Evolutionary conservation across 73 alveolate genomes (phyloP).

Genomic region (Paramecium sexaurelia): DNA sequence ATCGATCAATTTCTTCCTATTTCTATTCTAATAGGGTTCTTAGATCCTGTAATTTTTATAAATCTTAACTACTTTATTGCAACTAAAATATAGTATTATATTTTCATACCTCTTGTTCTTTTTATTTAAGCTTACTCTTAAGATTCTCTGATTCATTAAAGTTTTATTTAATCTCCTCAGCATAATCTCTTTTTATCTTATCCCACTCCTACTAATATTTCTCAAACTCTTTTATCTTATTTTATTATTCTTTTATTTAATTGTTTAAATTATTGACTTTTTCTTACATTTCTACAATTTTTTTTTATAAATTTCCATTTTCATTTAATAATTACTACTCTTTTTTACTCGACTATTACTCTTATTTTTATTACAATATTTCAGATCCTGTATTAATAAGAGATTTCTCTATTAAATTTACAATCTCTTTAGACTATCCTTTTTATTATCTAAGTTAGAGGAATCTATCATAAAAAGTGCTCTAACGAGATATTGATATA

Average conservation of each 20-base stretch:
- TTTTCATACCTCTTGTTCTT: conserved; percentile 1
- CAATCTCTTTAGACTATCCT: background rate
- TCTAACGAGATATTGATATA: background rate
- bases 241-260: background rate
- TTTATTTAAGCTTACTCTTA: background rate
- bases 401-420: conserved; percentile 11
- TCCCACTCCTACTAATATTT: conserved; percentile 29
- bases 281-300: conserved; percentile 8
- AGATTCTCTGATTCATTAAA: conserved; percentile 7
- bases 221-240: background rate
- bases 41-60: background rate
- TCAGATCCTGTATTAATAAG: background rate
- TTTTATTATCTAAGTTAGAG: background rate
- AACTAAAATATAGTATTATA: background rate
- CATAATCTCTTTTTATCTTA: conserved; percentile 51
- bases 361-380: background rate
- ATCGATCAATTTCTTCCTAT: conserved; percentile 28
- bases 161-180: conserved; percentile 39
- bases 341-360: background rate
- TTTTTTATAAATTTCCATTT: background rate
- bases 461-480: conserved; percentile 24
- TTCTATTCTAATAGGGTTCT: background rate
- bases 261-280: background rate
- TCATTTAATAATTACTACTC: background rate
- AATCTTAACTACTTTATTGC: background rate